These are phyloP conservation scores for Salinomyces thailandicus DNA, from an alignment of 2,329 filamentous ascomycete genomes.

Conservation along the genomic window DNA sequence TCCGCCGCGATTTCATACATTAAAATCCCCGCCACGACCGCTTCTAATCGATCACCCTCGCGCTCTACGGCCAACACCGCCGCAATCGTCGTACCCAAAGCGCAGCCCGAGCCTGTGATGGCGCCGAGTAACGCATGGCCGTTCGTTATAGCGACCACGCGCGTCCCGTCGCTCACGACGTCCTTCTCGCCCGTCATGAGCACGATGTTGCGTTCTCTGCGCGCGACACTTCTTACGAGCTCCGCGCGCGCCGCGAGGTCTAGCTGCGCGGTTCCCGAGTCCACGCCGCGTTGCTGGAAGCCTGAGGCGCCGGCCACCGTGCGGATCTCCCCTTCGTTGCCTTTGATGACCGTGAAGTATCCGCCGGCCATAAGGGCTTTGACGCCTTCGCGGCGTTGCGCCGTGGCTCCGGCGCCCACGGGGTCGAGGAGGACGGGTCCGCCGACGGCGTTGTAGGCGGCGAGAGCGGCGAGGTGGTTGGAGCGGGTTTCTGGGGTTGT, in stretches of 20 bases:
- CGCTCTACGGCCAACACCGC: conserved; percentile 57
- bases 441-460: conserved; percentile 67
- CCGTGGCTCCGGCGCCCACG: conserved; percentile 78
- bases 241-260: conserved; percentile 45
- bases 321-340: conserved; percentile 80
- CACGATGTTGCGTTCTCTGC: conserved; percentile 58
- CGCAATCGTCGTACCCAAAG: conserved; percentile 70
- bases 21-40: conserved; percentile 60
- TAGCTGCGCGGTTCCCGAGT: conserved; percentile 54
- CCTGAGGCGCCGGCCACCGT: conserved; percentile 53
- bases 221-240: conserved; percentile 57
- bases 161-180: conserved; percentile 62
- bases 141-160: conserved; percentile 60
- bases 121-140: conserved; percentile 61
- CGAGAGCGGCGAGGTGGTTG: conserved; percentile 63
- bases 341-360: conserved; percentile 82
- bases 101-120: conserved; percentile 70
- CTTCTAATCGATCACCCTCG: conserved; percentile 54
- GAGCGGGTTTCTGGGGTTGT: conserved; percentile 62
- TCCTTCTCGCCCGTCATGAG: conserved; percentile 76
- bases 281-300: conserved; percentile 66
- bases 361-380: conserved; percentile 60
- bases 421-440: conserved; percentile 78
- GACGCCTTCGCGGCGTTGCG: conserved; percentile 60
- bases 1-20: conserved; percentile 73